phyloP scores from a whole-genome alignment of 176 grass and related monocot species.

The Microstegium vimineum region DNA sequence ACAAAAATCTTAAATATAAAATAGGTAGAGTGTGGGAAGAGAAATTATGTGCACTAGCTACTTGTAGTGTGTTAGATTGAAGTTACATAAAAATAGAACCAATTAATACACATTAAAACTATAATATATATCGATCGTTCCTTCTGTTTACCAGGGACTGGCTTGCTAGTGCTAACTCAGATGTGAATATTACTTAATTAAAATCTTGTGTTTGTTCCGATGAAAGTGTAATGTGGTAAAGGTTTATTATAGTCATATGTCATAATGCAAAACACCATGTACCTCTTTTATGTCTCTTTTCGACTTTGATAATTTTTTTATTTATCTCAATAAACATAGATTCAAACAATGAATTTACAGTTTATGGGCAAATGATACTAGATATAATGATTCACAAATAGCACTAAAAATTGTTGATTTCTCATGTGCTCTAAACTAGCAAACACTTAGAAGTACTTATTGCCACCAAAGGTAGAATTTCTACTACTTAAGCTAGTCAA shows the following conservation, averaged over 20 bases:
- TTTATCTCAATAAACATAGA: neutral
- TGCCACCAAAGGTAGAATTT: neutral
- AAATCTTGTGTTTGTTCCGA: neutral
- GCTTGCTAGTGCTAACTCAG: neutral
- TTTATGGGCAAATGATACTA: neutral
- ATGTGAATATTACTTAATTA: neutral
- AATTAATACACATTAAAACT: neutral
- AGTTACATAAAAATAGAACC: neutral
- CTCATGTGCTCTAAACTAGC: neutral
- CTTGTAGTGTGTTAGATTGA: neutral
- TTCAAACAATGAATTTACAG: neutral
- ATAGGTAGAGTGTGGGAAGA: neutral
- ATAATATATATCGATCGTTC: neutral
- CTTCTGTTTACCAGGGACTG: neutral
- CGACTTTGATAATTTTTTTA: neutral
- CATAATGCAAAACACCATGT: neutral
- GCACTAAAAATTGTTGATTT: neutral
- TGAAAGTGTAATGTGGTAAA: neutral
- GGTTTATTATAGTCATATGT: neutral
- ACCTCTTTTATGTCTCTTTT: neutral
- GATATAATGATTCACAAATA: neutral
- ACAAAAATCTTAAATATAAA: neutral
- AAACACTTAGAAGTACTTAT: neutral
- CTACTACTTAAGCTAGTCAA: neutral
- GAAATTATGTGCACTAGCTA: neutral